Evolutionary conservation across 1,139 yeast species (phyloP).

Genomic region (Suhomyces bokatorum): DNA sequence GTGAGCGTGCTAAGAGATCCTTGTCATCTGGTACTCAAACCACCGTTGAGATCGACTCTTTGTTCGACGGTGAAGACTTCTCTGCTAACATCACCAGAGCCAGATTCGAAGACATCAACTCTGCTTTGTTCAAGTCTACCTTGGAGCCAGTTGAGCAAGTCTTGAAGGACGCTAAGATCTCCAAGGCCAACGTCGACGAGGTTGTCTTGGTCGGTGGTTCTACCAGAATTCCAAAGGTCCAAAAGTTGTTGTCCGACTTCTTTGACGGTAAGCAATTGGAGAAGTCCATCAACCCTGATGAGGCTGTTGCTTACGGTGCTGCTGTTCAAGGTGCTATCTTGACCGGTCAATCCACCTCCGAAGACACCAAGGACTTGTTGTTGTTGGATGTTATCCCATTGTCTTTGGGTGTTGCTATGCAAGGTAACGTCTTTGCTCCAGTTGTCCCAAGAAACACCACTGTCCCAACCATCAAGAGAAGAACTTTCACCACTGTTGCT

Average conservation of each 20-base stretch:
- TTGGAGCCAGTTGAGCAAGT: slow-evolving; percentile 98
- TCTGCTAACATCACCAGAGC: slow-evolving; percentile 98
- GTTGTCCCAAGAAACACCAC: slow-evolving; percentile 99
- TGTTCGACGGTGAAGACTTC: slow-evolving; percentile 95
- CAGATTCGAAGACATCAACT: slow-evolving; percentile 97
- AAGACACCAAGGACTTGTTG: slow-evolving; percentile 95
- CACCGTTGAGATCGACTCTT: slow-evolving; percentile 94
- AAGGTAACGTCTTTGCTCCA: slow-evolving; percentile 98
- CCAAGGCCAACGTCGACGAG: slow-evolving; percentile 89
- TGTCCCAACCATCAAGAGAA: slow-evolving; percentile 98
- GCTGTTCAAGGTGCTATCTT: slow-evolving; percentile 99
- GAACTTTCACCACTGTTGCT: slow-evolving; percentile 99
- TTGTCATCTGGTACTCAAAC: slow-evolving; percentile 96
- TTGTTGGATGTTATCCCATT: slow-evolving; percentile 98
- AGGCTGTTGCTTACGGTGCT: slow-evolving; percentile 98
- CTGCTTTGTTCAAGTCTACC: slow-evolving; percentile 93
- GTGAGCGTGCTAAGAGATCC: slow-evolving; percentile 99
- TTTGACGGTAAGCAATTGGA: slow-evolving; percentile 97
- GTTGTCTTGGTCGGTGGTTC: slow-evolving; percentile 99
- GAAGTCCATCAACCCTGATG: slow-evolving; percentile 98
- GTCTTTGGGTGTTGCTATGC: slow-evolving; percentile 99
- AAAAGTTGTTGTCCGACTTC: slow-evolving; percentile 95
- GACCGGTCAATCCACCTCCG: slow-evolving; percentile 96
- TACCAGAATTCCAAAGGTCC: slow-evolving; percentile 99
- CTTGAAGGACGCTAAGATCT: slow-evolving; percentile 89